A percentile compares a stretch with the other conserved stretches of the same genome.
These are phyloP conservation scores for Ormosia emarginata DNA, from an alignment of 306 rosid genomes.

Conservation along the genomic window DNA sequence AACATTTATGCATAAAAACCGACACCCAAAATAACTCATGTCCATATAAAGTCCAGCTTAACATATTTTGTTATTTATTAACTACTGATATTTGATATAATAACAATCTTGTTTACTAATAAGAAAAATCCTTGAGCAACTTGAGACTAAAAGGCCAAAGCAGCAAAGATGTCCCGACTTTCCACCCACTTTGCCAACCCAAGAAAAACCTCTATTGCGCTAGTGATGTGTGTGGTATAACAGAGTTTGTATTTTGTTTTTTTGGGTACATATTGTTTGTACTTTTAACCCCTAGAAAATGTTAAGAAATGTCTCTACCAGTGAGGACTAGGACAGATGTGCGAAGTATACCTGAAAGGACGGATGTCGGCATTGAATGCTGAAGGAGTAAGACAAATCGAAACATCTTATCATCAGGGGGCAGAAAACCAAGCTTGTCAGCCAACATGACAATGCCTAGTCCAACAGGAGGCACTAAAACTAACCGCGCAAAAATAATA, in stretches of 20 bases:
- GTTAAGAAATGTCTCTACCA: not conserved
- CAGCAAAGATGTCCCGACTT: not conserved
- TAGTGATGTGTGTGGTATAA: not conserved
- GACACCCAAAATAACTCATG: not conserved
- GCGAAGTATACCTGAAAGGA: slow-evolving; percentile 66
- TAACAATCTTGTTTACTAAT: not conserved
- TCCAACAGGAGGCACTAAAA: slow-evolving; percentile 88
- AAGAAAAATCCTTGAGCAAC: not conserved
- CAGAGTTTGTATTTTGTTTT: not conserved
- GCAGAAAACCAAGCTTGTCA: slow-evolving; percentile 96
- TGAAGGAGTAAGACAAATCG: slow-evolving; percentile 89
- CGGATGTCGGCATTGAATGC: slow-evolving; percentile 98
- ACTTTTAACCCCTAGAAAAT: not conserved
- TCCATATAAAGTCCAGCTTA: not conserved
- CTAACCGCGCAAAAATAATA: slow-evolving; percentile 68
- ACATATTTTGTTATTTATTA: not conserved
- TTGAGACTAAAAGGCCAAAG: not conserved
- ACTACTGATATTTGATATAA: not conserved
- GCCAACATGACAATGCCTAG: slow-evolving; percentile 85
- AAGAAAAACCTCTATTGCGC: not conserved
- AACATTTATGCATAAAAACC: not conserved
- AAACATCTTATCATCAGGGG: slow-evolving; percentile 82
- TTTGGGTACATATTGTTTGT: not conserved
- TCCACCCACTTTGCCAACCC: not conserved
- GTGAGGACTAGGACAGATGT: not conserved